phyloP scores from a whole-genome alignment of 2,329 filamentous ascomycete genomes.

The Penicillium sp. region DNA sequence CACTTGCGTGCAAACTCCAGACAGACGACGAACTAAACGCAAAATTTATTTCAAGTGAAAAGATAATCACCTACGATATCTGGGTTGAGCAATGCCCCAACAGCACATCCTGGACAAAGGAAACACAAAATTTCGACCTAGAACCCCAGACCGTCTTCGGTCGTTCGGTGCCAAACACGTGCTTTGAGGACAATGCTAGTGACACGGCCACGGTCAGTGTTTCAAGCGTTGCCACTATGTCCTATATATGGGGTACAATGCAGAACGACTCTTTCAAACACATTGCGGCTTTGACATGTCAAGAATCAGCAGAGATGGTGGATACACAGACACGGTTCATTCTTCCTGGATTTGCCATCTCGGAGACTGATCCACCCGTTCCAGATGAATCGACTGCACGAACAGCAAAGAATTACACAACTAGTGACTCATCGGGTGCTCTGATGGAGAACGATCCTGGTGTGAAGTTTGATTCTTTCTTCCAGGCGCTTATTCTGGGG shows the following conservation, averaged over 20 bases:
- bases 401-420: neutral
- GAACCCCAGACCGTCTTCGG: neutral
- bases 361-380: neutral
- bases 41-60: neutral
- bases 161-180: neutral
- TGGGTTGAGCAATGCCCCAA: neutral
- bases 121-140: neutral
- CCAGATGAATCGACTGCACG: conserved; percentile 4
- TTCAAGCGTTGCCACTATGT: neutral
- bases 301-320: conserved; percentile 5
- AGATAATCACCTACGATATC: neutral
- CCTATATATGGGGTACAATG: conserved; percentile 8
- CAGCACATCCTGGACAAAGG: neutral
- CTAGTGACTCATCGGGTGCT: neutral
- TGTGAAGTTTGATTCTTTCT: conserved; percentile 5
- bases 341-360: conserved; percentile 4
- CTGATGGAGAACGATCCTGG: neutral
- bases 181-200: too few relatives aligned
- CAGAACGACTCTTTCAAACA: neutral
- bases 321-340: conserved; percentile 5
- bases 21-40: neutral
- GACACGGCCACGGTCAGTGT: neutral
- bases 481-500: conserved; percentile 1
- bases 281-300: conserved; percentile 4
- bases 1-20: neutral